Percentiles rank a stretch among this genome's conserved stretches.
Evolutionary conservation across 139 green algal genomes (phyloP).

Genomic region (Diplosphaera chodatii): DNA sequence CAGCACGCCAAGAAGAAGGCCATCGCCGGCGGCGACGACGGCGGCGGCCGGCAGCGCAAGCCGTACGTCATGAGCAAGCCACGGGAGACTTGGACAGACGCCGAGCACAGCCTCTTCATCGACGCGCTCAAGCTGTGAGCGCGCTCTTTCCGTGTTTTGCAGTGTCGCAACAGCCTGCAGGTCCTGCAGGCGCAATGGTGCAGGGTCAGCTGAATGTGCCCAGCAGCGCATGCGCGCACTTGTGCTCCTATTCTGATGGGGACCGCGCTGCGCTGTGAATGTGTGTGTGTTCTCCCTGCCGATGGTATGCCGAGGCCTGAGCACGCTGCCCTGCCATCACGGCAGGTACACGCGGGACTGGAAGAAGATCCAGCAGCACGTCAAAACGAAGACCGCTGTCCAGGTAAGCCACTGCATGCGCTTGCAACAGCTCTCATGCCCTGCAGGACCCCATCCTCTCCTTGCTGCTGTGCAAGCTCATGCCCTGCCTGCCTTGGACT

Average conservation of each 20-base stretch:
- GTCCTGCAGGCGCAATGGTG: too few relatives aligned
- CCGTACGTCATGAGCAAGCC: slow-evolving; percentile 16
- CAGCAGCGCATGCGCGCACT: neutral
- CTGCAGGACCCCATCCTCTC: too few relatives aligned
- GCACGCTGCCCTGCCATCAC: too few relatives aligned
- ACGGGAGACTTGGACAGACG: slow-evolving; percentile 8
- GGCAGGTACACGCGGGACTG: slow-evolving; percentile 13
- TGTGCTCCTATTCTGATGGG: too few relatives aligned
- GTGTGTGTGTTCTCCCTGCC: neutral
- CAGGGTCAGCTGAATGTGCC: neutral
- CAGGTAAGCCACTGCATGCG: neutral
- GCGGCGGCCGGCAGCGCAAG: neutral
- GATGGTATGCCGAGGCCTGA: neutral
- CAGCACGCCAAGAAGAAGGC: too few relatives aligned
- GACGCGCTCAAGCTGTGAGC: slow-evolving; percentile 6
- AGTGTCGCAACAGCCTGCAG: too few relatives aligned
- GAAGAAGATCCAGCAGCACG: slow-evolving; percentile 20
- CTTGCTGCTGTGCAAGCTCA: neutral
- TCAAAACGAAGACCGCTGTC: slow-evolving; percentile 18
- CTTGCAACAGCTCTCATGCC: neutral
- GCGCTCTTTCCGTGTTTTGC: too few relatives aligned
- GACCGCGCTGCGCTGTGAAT: neutral
- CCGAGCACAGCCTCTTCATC: slow-evolving; percentile 10
- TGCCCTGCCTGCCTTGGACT: neutral
- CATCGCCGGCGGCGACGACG: neutral